phyloP scores from a whole-genome alignment of 768 basidiomycete species.

The Sporobolomyces phaffii region DNA sequence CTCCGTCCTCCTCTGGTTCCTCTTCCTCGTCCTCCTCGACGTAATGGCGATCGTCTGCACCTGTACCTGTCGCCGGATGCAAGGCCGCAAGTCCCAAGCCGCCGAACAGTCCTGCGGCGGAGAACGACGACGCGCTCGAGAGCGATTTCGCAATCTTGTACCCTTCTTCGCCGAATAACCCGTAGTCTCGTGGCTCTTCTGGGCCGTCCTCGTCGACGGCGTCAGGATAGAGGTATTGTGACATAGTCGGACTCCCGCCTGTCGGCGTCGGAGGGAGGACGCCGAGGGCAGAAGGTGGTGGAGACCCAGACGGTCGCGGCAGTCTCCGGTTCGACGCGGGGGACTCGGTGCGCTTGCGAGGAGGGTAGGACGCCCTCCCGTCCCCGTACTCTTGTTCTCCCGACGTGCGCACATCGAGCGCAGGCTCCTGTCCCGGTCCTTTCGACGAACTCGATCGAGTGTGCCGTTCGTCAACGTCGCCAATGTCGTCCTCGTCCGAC shows the following conservation, averaged over 20 bases:
- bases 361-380: neutral
- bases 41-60: slow-evolving; percentile 5
- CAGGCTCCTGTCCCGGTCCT: slow-evolving; percentile 1
- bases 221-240: slow-evolving; percentile 4
- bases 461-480: neutral
- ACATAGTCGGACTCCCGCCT: no score
- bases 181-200: slow-evolving; percentile 11
- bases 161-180: slow-evolving; percentile 31
- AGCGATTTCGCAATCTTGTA: slow-evolving; percentile 26
- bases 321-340: neutral
- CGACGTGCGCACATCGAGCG: neutral
- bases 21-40: slow-evolving; percentile 29
- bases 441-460: neutral
- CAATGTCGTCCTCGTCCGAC: slow-evolving; percentile 11
- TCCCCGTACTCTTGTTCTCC: slow-evolving; percentile 9
- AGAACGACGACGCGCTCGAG: slow-evolving; percentile 26
- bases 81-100: slow-evolving; percentile 29
- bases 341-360: neutral
- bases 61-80: slow-evolving; percentile 14
- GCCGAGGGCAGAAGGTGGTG: no score
- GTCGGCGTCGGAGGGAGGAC: no score
- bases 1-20: slow-evolving; percentile 29
- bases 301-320: neutral
- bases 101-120: slow-evolving; percentile 29
- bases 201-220: neutral